A percentile compares a stretch with the other conserved stretches of the same genome.
Conservation (phyloP, 768 basidiomycete species). For the Tremella fuciformis region DNA sequence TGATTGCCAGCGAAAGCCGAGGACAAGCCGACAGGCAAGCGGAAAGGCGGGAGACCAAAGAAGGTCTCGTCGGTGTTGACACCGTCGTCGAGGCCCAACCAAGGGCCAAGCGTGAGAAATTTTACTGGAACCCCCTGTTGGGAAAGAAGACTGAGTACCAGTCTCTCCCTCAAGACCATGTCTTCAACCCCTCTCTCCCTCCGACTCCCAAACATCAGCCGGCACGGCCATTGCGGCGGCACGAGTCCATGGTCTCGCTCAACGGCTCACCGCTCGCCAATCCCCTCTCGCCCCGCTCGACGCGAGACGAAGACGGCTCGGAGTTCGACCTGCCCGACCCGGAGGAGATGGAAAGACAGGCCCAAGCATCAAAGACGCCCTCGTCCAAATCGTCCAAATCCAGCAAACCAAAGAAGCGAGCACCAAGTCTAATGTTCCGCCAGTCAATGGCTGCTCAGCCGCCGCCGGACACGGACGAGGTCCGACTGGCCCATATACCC, state of each 20-base stretch:
- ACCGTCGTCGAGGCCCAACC: slow-evolving; percentile 1
- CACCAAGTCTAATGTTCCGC: slow-evolving; percentile 44
- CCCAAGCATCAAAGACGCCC: slow-evolving; percentile 5
- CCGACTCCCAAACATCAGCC: slow-evolving; percentile 54
- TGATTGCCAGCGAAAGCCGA: not conserved
- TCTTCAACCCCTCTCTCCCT: slow-evolving; percentile 67
- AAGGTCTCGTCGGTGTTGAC: not conserved
- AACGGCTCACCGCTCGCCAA: slow-evolving; percentile 67
- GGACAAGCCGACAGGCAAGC: not conserved
- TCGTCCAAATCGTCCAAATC: slow-evolving; percentile 1
- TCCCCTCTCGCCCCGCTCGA: not conserved
- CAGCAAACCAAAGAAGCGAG: slow-evolving; percentile 24
- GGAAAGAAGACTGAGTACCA: slow-evolving; percentile 15
- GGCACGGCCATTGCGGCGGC: slow-evolving; percentile 66
- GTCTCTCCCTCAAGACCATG: slow-evolving; percentile 37
- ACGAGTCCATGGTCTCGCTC: slow-evolving; percentile 74
- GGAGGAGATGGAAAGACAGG: slow-evolving; percentile 33
- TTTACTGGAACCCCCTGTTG: not conserved
- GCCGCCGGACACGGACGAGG: slow-evolving; percentile 8
- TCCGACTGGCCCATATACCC: slow-evolving; percentile 12
- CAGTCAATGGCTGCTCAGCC: slow-evolving; percentile 25
- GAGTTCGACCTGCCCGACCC: slow-evolving; percentile 47
- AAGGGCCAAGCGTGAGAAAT: slow-evolving; percentile 34
- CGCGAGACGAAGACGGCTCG: slow-evolving; percentile 4
- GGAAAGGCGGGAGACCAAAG: not conserved